Percentiles rank a stretch among this genome's conserved stretches.
phyloP scores from a whole-genome alignment of 1,139 yeast genomes.

The Debaryomycetaceae sp. region DNA sequence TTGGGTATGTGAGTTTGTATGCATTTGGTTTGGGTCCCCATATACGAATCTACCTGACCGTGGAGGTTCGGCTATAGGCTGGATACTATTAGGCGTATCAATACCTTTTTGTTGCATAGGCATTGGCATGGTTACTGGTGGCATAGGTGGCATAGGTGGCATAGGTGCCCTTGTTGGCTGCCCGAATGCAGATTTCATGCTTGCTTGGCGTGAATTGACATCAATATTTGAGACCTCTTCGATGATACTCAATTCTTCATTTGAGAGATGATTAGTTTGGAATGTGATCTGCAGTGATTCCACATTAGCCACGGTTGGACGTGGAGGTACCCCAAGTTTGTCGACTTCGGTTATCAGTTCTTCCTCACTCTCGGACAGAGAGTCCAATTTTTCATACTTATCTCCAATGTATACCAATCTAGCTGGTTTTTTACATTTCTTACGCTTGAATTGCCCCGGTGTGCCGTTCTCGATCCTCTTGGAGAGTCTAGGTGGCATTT shows the following conservation, averaged over 20 bases:
- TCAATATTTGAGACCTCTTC: constrained; percentile 35
- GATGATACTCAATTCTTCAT: constrained; percentile 42
- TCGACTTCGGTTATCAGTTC: constrained; percentile 14
- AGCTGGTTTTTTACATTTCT: constrained; percentile 6
- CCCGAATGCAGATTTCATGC: constrained; percentile 12
- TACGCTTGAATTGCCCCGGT: constrained; percentile 1
- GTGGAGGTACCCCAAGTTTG: constrained; percentile 12
- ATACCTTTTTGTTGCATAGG: not conserved
- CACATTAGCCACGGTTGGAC: constrained; percentile 9
- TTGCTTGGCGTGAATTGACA: constrained; percentile 29
- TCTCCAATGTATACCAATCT: constrained; percentile 36
- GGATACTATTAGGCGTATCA: no score
- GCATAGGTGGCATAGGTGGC: not conserved
- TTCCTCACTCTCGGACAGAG: constrained; percentile 17
- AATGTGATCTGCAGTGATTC: constrained; percentile 5
- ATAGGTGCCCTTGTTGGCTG: not conserved
- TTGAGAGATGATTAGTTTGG: constrained; percentile 14
- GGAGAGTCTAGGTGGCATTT: constrained; percentile 42
- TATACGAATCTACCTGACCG: not conserved
- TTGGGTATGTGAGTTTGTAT: not conserved
- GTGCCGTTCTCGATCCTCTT: constrained; percentile 15
- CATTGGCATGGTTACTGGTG: not conserved
- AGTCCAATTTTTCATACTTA: constrained; percentile 35
- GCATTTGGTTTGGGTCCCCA: not conserved
- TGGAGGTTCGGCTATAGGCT: not conserved